Percentiles rank a stretch among this genome's conserved stretches.
Conservation (phyloP, 1,284 basidiomycete genomes). For the Dichomitus squalens region DNA sequence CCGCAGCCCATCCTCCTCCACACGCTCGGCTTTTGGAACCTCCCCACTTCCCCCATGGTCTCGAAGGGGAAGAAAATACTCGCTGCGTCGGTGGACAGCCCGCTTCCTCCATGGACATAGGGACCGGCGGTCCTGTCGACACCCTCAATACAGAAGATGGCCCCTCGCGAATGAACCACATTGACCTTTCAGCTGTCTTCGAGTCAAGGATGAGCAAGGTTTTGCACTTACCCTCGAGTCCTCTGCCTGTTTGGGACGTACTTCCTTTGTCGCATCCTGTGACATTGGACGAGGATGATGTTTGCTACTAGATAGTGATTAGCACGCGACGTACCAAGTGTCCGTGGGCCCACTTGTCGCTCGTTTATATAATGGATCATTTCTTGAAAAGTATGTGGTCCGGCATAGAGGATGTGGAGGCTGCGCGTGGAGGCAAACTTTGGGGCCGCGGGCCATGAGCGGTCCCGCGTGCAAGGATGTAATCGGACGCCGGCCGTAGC, state of each 20-base stretch:
- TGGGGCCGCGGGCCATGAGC: too few species aligned
- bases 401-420: too few species aligned
- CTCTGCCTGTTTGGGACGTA: slow-evolving; percentile 9
- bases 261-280: not conserved
- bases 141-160: not conserved
- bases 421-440: too few species aligned
- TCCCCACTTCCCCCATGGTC: too few species aligned
- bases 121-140: not conserved
- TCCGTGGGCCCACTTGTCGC: too few species aligned
- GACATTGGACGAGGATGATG: not conserved
- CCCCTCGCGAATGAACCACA: not conserved
- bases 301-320: not conserved
- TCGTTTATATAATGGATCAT: too few species aligned
- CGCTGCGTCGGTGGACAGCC: not conserved
- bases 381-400: too few species aligned
- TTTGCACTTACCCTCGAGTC: slow-evolving; percentile 8
- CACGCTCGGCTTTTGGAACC: too few species aligned
- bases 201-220: not conserved
- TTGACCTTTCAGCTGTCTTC: not conserved
- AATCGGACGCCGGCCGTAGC: too few species aligned
- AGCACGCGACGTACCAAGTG: too few species aligned
- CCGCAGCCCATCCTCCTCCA: too few species aligned
- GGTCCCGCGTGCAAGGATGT: too few species aligned
- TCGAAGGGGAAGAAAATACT: not conserved
- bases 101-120: not conserved